phyloP scores from a whole-genome alignment of 306 rosid genomes.

The Ormosia semicastrata region DNA sequence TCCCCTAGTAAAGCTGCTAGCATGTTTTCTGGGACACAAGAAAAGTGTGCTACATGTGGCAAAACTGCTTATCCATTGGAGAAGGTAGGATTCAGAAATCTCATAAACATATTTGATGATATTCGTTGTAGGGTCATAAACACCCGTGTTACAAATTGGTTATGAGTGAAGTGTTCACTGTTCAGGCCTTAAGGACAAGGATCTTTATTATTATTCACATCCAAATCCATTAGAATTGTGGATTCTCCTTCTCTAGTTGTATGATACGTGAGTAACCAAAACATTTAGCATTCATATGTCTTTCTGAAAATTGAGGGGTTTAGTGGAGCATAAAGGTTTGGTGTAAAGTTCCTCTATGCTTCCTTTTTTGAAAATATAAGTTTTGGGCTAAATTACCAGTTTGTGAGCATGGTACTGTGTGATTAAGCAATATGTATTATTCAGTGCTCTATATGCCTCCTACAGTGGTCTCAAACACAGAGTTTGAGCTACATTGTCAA shows the following conservation, averaged over 20 bases:
- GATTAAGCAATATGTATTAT: background rate
- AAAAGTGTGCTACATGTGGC: constrained; percentile 76
- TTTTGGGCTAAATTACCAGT: background rate
- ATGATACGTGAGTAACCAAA: background rate
- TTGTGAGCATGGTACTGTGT: background rate
- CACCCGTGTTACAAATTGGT: background rate
- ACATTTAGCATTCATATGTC: background rate
- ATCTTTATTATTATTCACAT: background rate
- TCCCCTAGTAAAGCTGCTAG: constrained; percentile 88
- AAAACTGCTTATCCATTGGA: constrained; percentile 86
- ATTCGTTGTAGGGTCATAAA: background rate
- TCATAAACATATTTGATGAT: background rate
- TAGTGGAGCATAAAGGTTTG: background rate
- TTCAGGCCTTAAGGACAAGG: background rate
- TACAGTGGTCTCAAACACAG: background rate
- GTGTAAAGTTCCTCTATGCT: background rate
- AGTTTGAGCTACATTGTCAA: background rate
- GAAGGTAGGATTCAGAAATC: constrained; percentile 49
- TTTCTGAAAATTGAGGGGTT: background rate
- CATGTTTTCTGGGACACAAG: constrained; percentile 91
- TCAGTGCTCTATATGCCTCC: background rate
- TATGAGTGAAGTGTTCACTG: background rate
- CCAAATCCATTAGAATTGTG: background rate
- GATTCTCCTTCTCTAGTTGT: background rate
- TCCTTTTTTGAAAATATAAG: background rate